A percentile compares a stretch with the other conserved stretches of the same genome.
phyloP scores from a whole-genome alignment of 169 alveolate species.

The Plasmodium cynomolgi region DNA sequence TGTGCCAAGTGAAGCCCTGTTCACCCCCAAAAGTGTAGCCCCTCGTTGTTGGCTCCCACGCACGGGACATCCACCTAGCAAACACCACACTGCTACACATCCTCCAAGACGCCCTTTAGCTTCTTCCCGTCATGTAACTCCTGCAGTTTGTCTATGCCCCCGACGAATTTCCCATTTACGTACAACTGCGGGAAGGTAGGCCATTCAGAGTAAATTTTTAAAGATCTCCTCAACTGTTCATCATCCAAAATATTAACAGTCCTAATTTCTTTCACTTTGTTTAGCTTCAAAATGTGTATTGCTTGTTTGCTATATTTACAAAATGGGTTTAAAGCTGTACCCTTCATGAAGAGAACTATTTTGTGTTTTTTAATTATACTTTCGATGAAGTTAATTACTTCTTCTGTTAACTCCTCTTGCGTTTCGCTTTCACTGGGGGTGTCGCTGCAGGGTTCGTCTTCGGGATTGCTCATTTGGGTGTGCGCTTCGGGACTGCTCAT shows the following conservation, averaged over 20 bases:
- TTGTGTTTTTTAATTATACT: slow-evolving; percentile 77
- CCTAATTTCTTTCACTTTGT: slow-evolving; percentile 81
- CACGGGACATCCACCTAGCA: background rate
- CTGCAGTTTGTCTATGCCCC: slow-evolving; percentile 92
- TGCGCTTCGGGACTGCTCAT: background rate
- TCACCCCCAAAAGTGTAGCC: background rate
- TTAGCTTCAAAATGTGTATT: slow-evolving; percentile 81
- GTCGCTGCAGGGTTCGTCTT: background rate
- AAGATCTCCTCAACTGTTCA: slow-evolving; percentile 87
- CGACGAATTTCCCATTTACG: slow-evolving; percentile 88
- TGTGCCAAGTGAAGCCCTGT: background rate
- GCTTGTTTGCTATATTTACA: slow-evolving; percentile 86
- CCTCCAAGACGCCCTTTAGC: slow-evolving; percentile 84
- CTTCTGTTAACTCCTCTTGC: slow-evolving; percentile 35
- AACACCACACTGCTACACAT: background rate
- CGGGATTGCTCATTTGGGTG: background rate
- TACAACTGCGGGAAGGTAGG: slow-evolving; percentile 95
- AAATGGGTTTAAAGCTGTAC: slow-evolving; percentile 86
- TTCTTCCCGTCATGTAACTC: slow-evolving; percentile 91
- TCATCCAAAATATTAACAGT: slow-evolving; percentile 89
- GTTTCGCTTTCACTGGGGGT: background rate
- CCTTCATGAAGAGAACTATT: slow-evolving; percentile 86
- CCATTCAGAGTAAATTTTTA: slow-evolving; percentile 93
- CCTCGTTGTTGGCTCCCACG: background rate
- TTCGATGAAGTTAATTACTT: slow-evolving; percentile 47